These are phyloP conservation scores for Penicillium hordei DNA, from an alignment of 2,329 filamentous ascomycete species.

Conservation along the genomic window DNA sequence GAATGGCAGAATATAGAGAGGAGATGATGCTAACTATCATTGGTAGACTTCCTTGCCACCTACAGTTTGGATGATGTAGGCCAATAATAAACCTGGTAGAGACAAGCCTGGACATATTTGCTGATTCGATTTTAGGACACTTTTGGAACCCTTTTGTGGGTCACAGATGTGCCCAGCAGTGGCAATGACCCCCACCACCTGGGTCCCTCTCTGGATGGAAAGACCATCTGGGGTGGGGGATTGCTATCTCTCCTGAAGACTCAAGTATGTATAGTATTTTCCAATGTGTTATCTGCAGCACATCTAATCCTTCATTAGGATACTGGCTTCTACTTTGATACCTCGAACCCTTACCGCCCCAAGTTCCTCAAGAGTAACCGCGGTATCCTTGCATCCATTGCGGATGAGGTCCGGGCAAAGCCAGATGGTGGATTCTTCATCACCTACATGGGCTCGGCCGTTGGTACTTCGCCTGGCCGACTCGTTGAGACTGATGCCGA, in stretches of 20 bases:
- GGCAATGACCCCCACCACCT: slow-evolving; percentile 64
- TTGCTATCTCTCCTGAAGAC: slow-evolving; percentile 60
- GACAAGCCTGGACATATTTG: not conserved
- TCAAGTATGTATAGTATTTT: slow-evolving; percentile 29
- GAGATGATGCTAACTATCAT: not conserved
- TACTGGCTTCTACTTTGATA: slow-evolving; percentile 63
- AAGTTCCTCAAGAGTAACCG: slow-evolving; percentile 61
- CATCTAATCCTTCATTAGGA: slow-evolving; percentile 43
- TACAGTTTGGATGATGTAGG: slow-evolving; percentile 59
- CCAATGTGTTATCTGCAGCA: too few species aligned
- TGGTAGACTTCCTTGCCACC: slow-evolving; percentile 56
- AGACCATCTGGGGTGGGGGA: slow-evolving; percentile 59
- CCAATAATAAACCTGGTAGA: not conserved
- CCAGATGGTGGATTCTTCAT: slow-evolving; percentile 62
- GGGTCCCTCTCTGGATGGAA: slow-evolving; percentile 55
- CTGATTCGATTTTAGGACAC: slow-evolving; percentile 48
- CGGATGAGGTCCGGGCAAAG: slow-evolving; percentile 63
- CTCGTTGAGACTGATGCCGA: slow-evolving; percentile 61
- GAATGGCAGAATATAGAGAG: not conserved
- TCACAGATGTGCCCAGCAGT: slow-evolving; percentile 59
- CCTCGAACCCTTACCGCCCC: slow-evolving; percentile 58
- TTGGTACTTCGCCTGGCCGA: slow-evolving; percentile 59
- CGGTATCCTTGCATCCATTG: slow-evolving; percentile 59
- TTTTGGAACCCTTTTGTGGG: slow-evolving; percentile 59
- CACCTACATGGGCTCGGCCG: slow-evolving; percentile 62